A percentile compares a stretch with the other conserved stretches of the same genome.
Evolutionary conservation across 805 yeast genomes (phyloP).

Genomic region (Nakazawaea wyomingensis): DNA sequence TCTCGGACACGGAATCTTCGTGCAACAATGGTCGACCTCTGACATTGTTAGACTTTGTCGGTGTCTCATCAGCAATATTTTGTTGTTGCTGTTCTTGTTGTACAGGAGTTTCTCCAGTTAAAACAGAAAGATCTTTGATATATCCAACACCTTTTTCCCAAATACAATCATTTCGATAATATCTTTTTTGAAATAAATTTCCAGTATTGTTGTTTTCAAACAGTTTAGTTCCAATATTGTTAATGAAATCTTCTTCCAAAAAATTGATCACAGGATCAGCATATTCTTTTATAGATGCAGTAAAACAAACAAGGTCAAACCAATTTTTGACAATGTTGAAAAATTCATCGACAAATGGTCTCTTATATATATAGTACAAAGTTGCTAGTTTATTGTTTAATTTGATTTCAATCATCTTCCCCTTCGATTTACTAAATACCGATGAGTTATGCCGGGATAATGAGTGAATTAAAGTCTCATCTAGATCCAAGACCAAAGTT

Average conservation of each 20-base stretch:
- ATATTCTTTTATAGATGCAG: slow-evolving; percentile 91
- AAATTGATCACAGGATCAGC: slow-evolving; percentile 97
- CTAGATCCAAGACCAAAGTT: slow-evolving; percentile 81
- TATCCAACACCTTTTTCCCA: slow-evolving; percentile 78
- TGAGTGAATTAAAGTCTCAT: slow-evolving; percentile 93
- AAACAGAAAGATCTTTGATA: slow-evolving; percentile 60
- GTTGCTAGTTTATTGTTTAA: slow-evolving; percentile 65
- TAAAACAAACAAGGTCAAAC: slow-evolving; percentile 87
- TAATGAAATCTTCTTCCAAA: slow-evolving; percentile 59
- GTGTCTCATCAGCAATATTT: not conserved
- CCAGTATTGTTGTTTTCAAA: slow-evolving; percentile 17
- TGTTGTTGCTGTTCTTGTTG: not conserved
- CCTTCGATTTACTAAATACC: slow-evolving; percentile 36
- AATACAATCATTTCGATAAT: slow-evolving; percentile 77
- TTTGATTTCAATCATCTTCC: slow-evolving; percentile 79
- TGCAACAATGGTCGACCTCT: slow-evolving; percentile 9
- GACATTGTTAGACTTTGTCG: not conserved
- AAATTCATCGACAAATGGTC: slow-evolving; percentile 89
- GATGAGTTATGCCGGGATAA: slow-evolving; percentile 56
- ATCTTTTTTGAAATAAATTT: slow-evolving; percentile 46
- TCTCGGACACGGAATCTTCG: slow-evolving; percentile 6
- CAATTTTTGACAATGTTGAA: slow-evolving; percentile 72
- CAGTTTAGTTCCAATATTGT: slow-evolving; percentile 17
- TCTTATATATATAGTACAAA: slow-evolving; percentile 81
- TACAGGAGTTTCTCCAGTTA: slow-evolving; percentile 12